These are phyloP conservation scores for Russula vinacea DNA, from an alignment of 768 basidiomycete species.

Conservation along the genomic window DNA sequence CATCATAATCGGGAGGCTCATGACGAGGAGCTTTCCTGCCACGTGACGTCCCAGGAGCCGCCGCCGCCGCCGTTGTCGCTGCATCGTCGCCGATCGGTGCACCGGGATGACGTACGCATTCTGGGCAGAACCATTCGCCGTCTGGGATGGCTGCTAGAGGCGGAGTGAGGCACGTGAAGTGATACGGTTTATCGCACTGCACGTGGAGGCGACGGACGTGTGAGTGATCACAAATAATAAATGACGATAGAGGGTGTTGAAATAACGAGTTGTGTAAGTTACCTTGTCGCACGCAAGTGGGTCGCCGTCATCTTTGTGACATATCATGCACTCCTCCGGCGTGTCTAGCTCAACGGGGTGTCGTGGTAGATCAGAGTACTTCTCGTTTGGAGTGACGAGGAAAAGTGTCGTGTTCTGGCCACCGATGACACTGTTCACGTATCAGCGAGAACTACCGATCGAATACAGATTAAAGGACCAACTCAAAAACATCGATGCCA, in stretches of 20 bases:
- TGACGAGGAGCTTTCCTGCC: conserved; percentile 1
- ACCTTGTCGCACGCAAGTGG: conserved; percentile 93
- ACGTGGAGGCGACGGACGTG: background rate
- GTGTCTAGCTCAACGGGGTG: conserved; percentile 73
- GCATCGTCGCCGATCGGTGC: conserved; percentile 40
- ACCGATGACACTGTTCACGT: conserved; percentile 60
- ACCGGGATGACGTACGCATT: conserved; percentile 60
- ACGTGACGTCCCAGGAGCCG: conserved; percentile 6
- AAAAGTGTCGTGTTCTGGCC: conserved; percentile 86
- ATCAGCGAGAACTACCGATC: background rate
- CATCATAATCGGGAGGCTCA: background rate
- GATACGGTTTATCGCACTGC: conserved; percentile 88
- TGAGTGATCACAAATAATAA: conserved; percentile 7
- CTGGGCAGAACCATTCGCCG: conserved; percentile 90
- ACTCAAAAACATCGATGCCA: conserved; percentile 82
- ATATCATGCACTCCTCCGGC: conserved; percentile 67
- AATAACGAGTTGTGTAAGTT: background rate
- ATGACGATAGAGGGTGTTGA: conserved; percentile 9
- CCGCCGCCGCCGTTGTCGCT: background rate
- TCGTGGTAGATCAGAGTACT: conserved; percentile 72
- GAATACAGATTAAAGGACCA: conserved; percentile 31
- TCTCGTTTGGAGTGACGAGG: conserved; percentile 71
- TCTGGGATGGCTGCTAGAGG: conserved; percentile 75
- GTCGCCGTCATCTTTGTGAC: conserved; percentile 65
- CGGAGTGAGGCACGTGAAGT: conserved; percentile 75